phyloP scores from a whole-genome alignment of 306 rosid genomes.

The Quillaja saponaria region DNA sequence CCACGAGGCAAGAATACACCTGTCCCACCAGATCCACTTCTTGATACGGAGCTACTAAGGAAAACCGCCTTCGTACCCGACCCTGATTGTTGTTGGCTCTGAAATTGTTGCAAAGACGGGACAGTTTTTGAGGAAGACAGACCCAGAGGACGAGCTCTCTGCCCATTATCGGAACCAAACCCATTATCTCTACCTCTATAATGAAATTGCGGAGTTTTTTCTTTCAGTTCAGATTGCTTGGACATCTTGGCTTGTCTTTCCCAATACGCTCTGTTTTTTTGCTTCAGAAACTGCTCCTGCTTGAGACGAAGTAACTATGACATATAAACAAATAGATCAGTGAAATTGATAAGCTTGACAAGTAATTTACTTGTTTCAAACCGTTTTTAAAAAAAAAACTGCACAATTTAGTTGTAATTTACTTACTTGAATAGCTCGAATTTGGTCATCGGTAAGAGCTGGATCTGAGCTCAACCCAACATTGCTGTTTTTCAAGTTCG shows the following conservation, averaged over 20 bases:
- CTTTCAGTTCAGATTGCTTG: slow-evolving; percentile 4
- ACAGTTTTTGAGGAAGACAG: background rate
- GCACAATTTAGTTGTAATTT: background rate
- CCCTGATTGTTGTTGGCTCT: slow-evolving; percentile 30
- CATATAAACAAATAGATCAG: background rate
- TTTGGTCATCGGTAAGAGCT: slow-evolving; percentile 40
- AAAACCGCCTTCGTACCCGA: slow-evolving; percentile 44
- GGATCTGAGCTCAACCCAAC: slow-evolving; percentile 27
- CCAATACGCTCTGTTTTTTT: slow-evolving; percentile 14
- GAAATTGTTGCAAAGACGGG: background rate
- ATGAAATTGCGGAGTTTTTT: slow-evolving; percentile 12
- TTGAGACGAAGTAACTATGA: slow-evolving; percentile 24
- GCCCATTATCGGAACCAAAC: slow-evolving; percentile 8
- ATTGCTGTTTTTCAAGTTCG: slow-evolving; percentile 7
- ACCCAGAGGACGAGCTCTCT: slow-evolving; percentile 10
- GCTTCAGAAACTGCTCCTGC: slow-evolving; percentile 39
- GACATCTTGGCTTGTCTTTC: slow-evolving; percentile 9
- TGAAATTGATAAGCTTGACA: background rate
- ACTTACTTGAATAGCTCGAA: slow-evolving; percentile 52
- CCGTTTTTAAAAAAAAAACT: background rate
- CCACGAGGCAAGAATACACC: slow-evolving; percentile 74
- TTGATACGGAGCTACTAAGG: slow-evolving; percentile 39
- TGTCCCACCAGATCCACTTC: slow-evolving; percentile 56
- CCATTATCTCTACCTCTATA: slow-evolving; percentile 30
- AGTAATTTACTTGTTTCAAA: background rate